Base-by-base conservation (phyloP, 177 flowering plant genomes). In the Vitis hybrid region DNA sequence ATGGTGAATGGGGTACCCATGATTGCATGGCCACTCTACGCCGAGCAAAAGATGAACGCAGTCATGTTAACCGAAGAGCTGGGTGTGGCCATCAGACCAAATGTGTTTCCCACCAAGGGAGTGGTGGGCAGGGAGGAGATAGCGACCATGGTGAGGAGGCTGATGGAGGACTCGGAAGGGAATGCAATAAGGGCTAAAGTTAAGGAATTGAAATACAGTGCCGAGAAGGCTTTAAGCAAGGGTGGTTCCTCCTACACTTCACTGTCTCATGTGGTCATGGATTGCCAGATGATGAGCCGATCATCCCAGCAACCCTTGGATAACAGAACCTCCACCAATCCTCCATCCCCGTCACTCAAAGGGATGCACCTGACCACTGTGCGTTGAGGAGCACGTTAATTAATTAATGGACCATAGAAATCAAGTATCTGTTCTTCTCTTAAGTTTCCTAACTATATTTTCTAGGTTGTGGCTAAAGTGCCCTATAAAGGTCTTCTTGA, bases 31-130 rank as follows among this genome's bases (percentile, higher is more conserved):
- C 83, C 83, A 4, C 56, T 82, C 3, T 82, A 65, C 19, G 73
- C 80, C 1, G 83, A 82, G 74, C 81, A 80, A 30, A 73, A n/a
- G 60, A 56, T 80, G 78, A 78, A 82, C 55, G 81, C 81, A 0
- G 21, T 78, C 17, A 18, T 79, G 70, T 21, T 82, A 18, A 10
- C 54, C 4, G 78, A 77, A 56, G 72, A 68, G 67, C 48, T 75
- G 9, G 74, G 76, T 14, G 68, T 75, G 12, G 81, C 78, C 6
- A 65, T 75, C 6, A 30, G 76, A 4, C 14, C 74, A 48, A 3
- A 24, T 62, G 19, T 11, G 3, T 2, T 24, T 35, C 70, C 64
- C 19, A 4, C 46, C 3, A 52, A 56, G 21, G 65, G 68, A 40
- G 69, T 72, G 32, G 75, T 75, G 21, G 68, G 62, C 49, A 75